Evolutionary conservation across 2,329 filamentous ascomycete genomes (phyloP).

Genomic region (Westerdykella ornata): DNA sequence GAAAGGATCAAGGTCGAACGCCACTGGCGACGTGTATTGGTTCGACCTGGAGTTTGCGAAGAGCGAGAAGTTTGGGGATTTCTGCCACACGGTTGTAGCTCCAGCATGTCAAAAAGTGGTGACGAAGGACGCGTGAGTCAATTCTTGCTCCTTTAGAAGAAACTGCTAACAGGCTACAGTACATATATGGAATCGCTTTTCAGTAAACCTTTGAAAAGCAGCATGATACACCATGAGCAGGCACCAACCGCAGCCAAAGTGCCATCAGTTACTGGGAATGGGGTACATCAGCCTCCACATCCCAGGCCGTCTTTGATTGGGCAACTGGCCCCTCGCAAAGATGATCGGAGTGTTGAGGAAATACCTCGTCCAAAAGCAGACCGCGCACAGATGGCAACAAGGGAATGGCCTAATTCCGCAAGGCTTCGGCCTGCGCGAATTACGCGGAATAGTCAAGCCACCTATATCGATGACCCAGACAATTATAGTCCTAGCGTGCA

Average conservation of each 20-base stretch:
- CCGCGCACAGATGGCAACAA: neutral
- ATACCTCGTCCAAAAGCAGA: neutral
- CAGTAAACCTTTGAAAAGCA: no score
- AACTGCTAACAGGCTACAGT: no score
- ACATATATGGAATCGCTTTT: no score
- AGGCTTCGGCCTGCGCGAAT: conserved; percentile 8
- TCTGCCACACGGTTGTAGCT: conserved; percentile 3
- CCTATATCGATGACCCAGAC: neutral
- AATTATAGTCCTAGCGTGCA: neutral
- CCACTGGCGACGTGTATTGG: conserved; percentile 6
- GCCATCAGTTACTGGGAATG: no score
- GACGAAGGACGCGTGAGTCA: no score
- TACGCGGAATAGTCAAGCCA: conserved; percentile 7
- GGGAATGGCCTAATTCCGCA: neutral
- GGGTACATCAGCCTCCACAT: no score
- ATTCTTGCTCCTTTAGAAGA: no score
- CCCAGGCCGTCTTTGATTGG: no score
- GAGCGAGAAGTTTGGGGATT: conserved; percentile 5
- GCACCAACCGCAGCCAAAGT: no score
- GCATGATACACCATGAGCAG: no score
- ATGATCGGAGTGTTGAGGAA: neutral
- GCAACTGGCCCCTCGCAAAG: neutral
- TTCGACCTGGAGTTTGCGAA: conserved; percentile 21
- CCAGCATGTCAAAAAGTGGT: no score
- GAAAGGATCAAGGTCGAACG: conserved; percentile 7